Percentiles rank a stretch among this genome's conserved stretches.
Conservation (phyloP, 352 stramenopile species). For the Thalassiosira livingstoniorum region DNA sequence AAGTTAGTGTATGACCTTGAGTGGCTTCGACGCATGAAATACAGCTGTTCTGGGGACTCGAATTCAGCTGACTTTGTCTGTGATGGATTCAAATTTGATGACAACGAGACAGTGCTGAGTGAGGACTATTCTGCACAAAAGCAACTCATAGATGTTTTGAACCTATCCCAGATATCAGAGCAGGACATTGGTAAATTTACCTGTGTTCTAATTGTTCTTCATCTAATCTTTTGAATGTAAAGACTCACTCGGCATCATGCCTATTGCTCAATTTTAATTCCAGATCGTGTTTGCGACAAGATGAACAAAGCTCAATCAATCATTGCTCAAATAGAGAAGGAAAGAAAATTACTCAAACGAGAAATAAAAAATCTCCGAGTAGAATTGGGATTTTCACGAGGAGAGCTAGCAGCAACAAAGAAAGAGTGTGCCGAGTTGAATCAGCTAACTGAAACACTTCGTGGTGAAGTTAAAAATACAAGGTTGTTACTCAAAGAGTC, state of each 20-base stretch:
- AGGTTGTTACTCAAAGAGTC: slow-evolving; percentile 46
- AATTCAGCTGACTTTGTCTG: slow-evolving; percentile 18
- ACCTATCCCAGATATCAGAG: slow-evolving; percentile 2
- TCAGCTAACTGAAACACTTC: slow-evolving; percentile 32
- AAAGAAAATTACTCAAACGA: slow-evolving; percentile 49
- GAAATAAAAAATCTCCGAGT: slow-evolving; percentile 50
- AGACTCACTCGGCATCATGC: too few species aligned
- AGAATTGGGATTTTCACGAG: slow-evolving; percentile 32
- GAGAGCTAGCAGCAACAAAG: slow-evolving; percentile 31
- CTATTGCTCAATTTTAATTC: too few species aligned
- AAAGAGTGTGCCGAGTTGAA: slow-evolving; percentile 28
- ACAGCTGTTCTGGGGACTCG: neutral
- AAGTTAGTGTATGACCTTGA: slow-evolving; percentile 13
- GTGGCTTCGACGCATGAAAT: neutral
- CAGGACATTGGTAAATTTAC: slow-evolving; percentile 1
- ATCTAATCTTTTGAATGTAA: too few species aligned
- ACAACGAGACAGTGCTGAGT: neutral
- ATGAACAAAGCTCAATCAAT: slow-evolving; percentile 48
- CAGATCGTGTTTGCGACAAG: slow-evolving; percentile 35
- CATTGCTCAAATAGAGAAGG: slow-evolving; percentile 37
- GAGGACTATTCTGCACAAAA: neutral
- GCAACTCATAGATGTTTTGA: neutral
- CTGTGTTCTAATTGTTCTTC: too few species aligned
- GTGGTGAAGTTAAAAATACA: slow-evolving; percentile 28
- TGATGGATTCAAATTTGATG: slow-evolving; percentile 13